Evolutionary conservation across 225 moss, liverwort and hornwort genomes (phyloP), one percentile per base, ranked within the genome.

Genomic region (Rhytidiadelphus loreus): DNA sequence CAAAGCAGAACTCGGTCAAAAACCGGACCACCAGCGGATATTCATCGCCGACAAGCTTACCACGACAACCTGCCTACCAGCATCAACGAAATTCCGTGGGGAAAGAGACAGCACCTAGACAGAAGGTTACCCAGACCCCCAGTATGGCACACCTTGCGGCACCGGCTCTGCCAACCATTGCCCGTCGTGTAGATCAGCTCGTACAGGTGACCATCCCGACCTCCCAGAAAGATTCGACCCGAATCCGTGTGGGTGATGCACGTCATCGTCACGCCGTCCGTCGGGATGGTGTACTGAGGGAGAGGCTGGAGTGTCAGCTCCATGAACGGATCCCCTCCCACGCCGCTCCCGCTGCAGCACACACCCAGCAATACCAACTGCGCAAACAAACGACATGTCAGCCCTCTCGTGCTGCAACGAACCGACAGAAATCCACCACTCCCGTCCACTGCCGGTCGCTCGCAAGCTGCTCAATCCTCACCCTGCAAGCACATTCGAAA

Each of bases 121-220:
- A 99, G 94, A 87, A 99, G 95, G 94, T 94, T 99, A 87, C 99
- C 95, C 90, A 99, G 83, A 77, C 99, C 97, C 83, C 97, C 96
- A 89, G 99, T 97, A 90, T 96, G 97, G 94, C 99, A 99, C 85
- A 99, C 95, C 92, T 96, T 97, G 80, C 99, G 99, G 89, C 96
- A 97, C 83, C 99, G 96, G 85, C 93, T 96, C 91, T 99, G 99
- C 99, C 99, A 99, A 25, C 99, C 96, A 87, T 87, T 94, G 80
- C 99, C 99, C 84, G 90, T 91, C n/a, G 95, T 95, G 87, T 99
- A 99, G 32, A 99, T 85, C 87, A 99, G 95, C 91, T 99, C 99
- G 91, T 99, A 99, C 46, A 99, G 89, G 89, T 99, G 99, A 55
- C 99, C 99, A 89, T 99, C 97, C 62, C 97, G 94, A 46, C 99